phyloP scores from a whole-genome alignment of 306 rosid genomes.

The Crataegus laevigata region DNA sequence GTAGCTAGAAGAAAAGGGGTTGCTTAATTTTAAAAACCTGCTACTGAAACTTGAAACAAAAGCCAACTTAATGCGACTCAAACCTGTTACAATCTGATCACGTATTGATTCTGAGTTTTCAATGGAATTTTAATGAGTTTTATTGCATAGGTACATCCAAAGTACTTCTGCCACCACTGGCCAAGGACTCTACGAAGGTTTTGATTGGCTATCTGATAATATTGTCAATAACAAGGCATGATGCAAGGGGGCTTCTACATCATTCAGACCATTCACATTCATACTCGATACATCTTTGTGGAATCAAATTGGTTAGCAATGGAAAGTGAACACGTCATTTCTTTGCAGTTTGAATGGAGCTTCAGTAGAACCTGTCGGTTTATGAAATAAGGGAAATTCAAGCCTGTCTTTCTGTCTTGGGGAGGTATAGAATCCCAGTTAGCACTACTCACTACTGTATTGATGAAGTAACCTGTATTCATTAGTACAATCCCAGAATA shows the following conservation, averaged over 20 bases:
- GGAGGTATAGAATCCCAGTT: no score
- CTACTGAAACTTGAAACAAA: not conserved
- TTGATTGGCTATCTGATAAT: conserved; percentile 36
- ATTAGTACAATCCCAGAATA: no score
- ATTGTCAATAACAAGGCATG: not conserved
- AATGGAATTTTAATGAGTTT: not conserved
- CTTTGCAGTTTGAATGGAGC: not conserved
- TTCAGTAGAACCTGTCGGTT: not conserved
- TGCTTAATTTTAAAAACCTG: not conserved
- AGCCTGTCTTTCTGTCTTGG: not conserved
- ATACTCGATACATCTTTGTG: not conserved
- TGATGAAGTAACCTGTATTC: no score
- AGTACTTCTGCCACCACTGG: conserved; percentile 35
- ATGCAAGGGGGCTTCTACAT: not conserved
- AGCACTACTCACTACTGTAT: no score
- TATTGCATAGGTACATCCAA: conserved; percentile 31
- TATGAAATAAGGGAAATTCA: not conserved
- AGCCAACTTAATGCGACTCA: not conserved
- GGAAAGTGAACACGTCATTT: not conserved
- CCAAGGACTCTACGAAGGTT: conserved; percentile 39
- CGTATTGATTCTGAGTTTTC: not conserved
- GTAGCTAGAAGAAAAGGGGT: no score
- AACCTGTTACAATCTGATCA: not conserved
- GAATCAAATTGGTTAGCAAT: not conserved
- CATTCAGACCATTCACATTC: not conserved